A percentile compares a stretch with the other conserved stretches of the same genome.
phyloP scores from a whole-genome alignment of 768 basidiomycete genomes.

The Tremella yokohamensis region DNA sequence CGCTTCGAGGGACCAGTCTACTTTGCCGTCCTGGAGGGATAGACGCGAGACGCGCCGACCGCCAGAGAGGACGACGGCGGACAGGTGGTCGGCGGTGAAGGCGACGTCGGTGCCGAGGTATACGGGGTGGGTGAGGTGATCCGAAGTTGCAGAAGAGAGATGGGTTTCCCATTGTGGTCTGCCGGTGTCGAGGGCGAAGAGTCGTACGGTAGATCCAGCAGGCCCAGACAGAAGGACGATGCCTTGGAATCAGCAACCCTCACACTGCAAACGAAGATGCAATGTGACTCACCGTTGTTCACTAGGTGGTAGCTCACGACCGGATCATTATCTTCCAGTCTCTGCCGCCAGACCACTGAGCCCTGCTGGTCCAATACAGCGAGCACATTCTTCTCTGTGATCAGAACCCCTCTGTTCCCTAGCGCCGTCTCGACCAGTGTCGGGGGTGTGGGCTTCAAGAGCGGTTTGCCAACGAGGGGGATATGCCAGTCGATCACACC shows the following conservation, averaged over 20 bases:
- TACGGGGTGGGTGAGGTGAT: slow-evolving; percentile 57
- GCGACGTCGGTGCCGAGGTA: slow-evolving; percentile 60
- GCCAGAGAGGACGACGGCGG: slow-evolving; percentile 36
- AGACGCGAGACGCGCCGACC: slow-evolving; percentile 59
- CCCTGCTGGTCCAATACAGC: slow-evolving; percentile 66
- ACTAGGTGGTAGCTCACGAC: slow-evolving; percentile 61
- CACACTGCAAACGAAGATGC: neutral
- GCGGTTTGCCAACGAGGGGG: slow-evolving; percentile 68
- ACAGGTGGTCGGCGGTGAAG: slow-evolving; percentile 31
- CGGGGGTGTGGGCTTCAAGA: slow-evolving; percentile 61
- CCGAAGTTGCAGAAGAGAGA: slow-evolving; percentile 56
- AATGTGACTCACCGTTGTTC: slow-evolving; percentile 2
- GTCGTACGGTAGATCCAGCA: slow-evolving; percentile 65
- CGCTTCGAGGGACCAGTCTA: slow-evolving; percentile 69
- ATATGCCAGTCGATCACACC: slow-evolving; percentile 79
- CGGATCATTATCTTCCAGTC: slow-evolving; percentile 67
- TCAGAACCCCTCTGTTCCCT: slow-evolving; percentile 22
- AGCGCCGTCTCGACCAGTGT: slow-evolving; percentile 18
- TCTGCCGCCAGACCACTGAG: slow-evolving; percentile 76
- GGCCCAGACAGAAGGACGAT: slow-evolving; percentile 72
- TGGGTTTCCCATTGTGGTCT: slow-evolving; percentile 64
- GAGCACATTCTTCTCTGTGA: slow-evolving; percentile 64
- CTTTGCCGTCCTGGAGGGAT: slow-evolving; percentile 57
- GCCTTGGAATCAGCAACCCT: slow-evolving; percentile 52
- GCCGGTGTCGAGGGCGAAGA: slow-evolving; percentile 66